Evolutionary conservation across 306 rosid species (phyloP).

Genomic region (Corylus avellana): DNA sequence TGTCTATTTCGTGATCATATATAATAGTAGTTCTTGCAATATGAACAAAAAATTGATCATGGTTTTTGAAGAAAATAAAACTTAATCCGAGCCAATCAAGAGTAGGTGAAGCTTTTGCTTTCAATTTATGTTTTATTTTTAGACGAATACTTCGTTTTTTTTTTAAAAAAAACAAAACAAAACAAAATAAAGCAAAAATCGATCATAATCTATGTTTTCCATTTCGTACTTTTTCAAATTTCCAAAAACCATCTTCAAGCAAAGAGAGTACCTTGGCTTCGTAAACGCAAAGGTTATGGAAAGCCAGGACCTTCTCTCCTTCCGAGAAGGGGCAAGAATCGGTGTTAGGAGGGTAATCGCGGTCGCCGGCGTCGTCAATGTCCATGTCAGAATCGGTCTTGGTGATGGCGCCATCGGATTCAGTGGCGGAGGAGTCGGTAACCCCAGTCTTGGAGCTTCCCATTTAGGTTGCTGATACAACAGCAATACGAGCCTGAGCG

Average conservation of each 20-base stretch:
- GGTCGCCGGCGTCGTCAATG: conserved; percentile 16
- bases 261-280: conserved; percentile 63
- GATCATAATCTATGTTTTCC: background rate
- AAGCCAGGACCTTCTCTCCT: conserved; percentile 67
- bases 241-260: background rate
- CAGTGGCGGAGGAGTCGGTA: conserved; percentile 40
- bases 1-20: too few relatives aligned
- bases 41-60: too few relatives aligned
- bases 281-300: conserved; percentile 43
- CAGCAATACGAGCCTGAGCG: too few relatives aligned
- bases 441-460: conserved; percentile 44
- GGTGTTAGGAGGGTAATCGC: conserved; percentile 22
- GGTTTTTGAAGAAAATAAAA: too few relatives aligned
- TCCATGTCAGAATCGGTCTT: conserved; percentile 42
- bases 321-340: conserved; percentile 49
- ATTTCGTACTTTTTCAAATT: background rate
- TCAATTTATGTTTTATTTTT: background rate
- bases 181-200: background rate
- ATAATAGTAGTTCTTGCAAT: too few relatives aligned
- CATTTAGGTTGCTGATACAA: conserved; percentile 31
- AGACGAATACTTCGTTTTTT: background rate
- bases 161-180: background rate
- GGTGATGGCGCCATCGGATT: conserved; percentile 31
- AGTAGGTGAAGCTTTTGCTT: background rate
- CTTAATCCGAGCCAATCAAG: background rate